Percentiles rank a stretch among this genome's conserved stretches.
phyloP scores from a whole-genome alignment of 352 stramenopile species.

The Elongisporangium anandrum region DNA sequence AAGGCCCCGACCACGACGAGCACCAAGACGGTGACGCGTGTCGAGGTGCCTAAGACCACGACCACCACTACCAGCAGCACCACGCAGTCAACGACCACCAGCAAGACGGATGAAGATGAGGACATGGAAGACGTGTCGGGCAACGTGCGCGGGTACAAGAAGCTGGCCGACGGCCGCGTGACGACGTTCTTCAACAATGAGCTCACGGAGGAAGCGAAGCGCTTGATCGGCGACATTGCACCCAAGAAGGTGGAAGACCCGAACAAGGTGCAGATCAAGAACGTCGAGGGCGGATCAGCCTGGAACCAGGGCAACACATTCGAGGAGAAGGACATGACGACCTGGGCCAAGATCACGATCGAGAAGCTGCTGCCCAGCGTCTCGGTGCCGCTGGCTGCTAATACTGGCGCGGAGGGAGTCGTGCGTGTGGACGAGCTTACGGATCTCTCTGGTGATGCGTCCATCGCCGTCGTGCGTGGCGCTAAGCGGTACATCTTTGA shows the following conservation, averaged over 20 bases:
- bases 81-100: slow-evolving; percentile 11
- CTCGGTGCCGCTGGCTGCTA: slow-evolving; percentile 25
- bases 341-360: slow-evolving; percentile 79
- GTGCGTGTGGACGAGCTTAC: slow-evolving; percentile 66
- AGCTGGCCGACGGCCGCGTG: slow-evolving; percentile 94
- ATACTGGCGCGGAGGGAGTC: slow-evolving; percentile 20
- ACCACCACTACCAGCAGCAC: slow-evolving; percentile 6
- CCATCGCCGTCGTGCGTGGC: slow-evolving; percentile 88
- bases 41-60: slow-evolving; percentile 34
- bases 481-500: slow-evolving; percentile 93
- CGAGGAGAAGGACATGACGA: slow-evolving; percentile 90
- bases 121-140: slow-evolving; percentile 36
- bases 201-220: slow-evolving; percentile 95
- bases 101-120: slow-evolving; percentile 55
- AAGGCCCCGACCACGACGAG: slow-evolving; percentile 11
- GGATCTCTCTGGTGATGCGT: slow-evolving; percentile 90
- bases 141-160: slow-evolving; percentile 94
- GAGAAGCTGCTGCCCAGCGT: slow-evolving; percentile 49
- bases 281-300: slow-evolving; percentile 77
- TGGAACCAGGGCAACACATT: slow-evolving; percentile 95
- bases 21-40: slow-evolving; percentile 56
- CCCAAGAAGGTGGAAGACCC: slow-evolving; percentile 79
- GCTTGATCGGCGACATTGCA: slow-evolving; percentile 96
- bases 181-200: slow-evolving; percentile 99
- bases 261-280: slow-evolving; percentile 80